Conservation (phyloP, 2,329 filamentous ascomycete genomes). For the Botrytis tulipae region DNA sequence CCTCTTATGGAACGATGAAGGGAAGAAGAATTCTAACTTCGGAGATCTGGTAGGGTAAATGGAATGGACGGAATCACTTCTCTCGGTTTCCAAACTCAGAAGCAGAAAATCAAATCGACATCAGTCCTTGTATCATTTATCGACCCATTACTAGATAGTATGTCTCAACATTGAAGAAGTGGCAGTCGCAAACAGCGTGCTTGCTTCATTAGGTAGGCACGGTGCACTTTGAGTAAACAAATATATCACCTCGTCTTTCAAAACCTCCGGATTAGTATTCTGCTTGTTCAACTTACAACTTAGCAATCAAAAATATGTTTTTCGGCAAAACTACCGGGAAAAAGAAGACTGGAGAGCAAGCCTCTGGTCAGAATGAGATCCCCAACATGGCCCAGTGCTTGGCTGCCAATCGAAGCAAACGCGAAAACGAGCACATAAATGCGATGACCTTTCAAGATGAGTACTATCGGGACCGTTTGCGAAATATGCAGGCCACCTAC, state of each 20-base stretch:
- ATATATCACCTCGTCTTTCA: not conserved
- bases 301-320: not conserved
- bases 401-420: constrained; percentile 5
- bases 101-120: not conserved
- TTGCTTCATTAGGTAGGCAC: not conserved
- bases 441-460: not conserved
- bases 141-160: not conserved
- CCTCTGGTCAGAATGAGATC: not conserved
- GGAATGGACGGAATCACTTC: not conserved
- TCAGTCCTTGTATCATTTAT: not conserved
- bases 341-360: not conserved
- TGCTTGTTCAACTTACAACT: not conserved
- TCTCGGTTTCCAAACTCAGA: not conserved
- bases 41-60: not conserved
- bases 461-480: constrained; percentile 9
- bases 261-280: not conserved
- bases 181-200: not conserved
- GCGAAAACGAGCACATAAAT: constrained; percentile 4
- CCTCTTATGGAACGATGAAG: not conserved
- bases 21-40: not conserved
- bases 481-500: constrained; percentile 11
- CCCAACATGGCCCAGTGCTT: not conserved
- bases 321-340: not conserved
- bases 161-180: not conserved
- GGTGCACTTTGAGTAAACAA: not conserved